Base-by-base conservation (phyloP, 257 asterid species). In the Plantago major region DNA sequence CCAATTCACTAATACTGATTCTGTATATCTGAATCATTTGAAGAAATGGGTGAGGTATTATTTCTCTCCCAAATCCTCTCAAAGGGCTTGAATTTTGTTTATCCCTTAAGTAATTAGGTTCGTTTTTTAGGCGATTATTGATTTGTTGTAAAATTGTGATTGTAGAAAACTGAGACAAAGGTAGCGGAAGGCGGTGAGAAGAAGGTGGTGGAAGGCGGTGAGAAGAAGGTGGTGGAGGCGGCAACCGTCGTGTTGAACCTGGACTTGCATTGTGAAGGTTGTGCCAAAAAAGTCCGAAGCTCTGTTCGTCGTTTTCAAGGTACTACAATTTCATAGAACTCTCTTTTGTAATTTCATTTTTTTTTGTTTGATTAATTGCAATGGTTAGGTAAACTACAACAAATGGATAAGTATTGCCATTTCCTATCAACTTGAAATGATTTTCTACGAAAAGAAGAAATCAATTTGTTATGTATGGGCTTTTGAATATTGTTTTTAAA, bases 211-310 rank as follows among this genome's bases (percentile, higher is more conserved):
- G 84, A 71, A 15, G 84, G 67, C 40, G 87, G 67, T 0, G 89
- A 63, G 11, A 81, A 73, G 81, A 75, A 74, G 26, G 82, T 62
- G 7, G 81, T 30, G 16, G 79, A 58, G 9, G 57, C 81, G 5
- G 43, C 56, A 66, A 58, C 82, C 68, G 84, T 77, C 67, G 84
- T 83, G 42, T 49, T 87, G 79, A 87, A 87, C 74, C 62, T 87
- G 55, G 94, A 89, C 56, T 87, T 89, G 70, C 97, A 89, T 82
- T 89, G 97, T 71, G 93, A 81, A 69, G 97, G 97, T 40, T 90
- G 97, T 63, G 95, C 97, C 26, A 81, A 84, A 71, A 90, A 90
- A 78, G 95, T 90, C 85, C 80, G 76, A 65, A 95, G 96, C 47
- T 69, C 75, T 19, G 47, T 90, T 60, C 78, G 71, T 52, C 74